These are phyloP conservation scores for Vigna nakashimae DNA, from an alignment of 306 rosid species.

Conservation along the genomic window DNA sequence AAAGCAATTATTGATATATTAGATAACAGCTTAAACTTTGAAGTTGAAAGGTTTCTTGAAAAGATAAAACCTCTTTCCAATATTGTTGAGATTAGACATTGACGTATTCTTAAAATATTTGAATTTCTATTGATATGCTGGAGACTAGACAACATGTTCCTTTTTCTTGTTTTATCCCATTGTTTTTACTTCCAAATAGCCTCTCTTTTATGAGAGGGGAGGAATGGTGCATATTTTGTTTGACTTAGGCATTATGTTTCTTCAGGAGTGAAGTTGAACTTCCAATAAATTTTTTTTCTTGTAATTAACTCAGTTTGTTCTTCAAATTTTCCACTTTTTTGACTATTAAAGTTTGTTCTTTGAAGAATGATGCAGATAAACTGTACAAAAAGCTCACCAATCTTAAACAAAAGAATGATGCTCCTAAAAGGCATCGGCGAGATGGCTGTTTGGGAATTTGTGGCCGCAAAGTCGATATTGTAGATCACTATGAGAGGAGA, in stretches of 20 bases:
- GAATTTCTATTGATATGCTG: no score
- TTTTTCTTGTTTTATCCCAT: not conserved
- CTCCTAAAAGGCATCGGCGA: conserved; percentile 54
- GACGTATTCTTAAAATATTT: no score
- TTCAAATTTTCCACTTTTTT: no score
- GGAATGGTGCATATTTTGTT: not conserved
- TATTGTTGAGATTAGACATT: no score
- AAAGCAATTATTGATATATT: no score
- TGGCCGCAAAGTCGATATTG: conserved; percentile 60
- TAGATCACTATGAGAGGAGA: conserved; percentile 67
- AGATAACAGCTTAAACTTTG: no score
- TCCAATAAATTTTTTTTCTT: not conserved
- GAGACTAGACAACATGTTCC: not conserved
- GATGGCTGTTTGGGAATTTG: conserved; percentile 71
- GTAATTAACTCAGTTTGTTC: no score
- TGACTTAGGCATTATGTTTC: not conserved
- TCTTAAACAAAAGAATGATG: conserved; percentile 46
- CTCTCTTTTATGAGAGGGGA: conserved; percentile 2
- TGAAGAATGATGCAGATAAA: no score
- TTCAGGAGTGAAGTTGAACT: conserved; percentile 10
- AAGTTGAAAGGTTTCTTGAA: no score
- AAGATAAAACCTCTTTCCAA: not conserved
- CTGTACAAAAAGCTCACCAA: conserved; percentile 61
- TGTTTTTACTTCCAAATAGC: not conserved
- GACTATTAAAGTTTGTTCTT: no score